A percentile compares a stretch with the other conserved stretches of the same genome.
Evolutionary conservation across 805 yeast species (phyloP).

Genomic region (Metschnikowia reukaufii): DNA sequence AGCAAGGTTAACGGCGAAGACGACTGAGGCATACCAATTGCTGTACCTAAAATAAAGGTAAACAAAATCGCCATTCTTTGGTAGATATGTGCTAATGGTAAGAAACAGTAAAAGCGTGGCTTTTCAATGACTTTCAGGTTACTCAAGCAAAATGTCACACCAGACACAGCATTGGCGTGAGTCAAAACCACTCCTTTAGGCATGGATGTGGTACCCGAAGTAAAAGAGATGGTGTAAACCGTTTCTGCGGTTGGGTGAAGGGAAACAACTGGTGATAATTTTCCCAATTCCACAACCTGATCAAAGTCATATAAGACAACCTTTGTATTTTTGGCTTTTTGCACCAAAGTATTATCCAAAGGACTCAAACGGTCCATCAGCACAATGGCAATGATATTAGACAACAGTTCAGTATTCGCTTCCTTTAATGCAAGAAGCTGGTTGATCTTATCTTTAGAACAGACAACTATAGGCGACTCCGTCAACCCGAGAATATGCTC

Average conservation of each 20-base stretch:
- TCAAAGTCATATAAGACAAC: slow-evolving; percentile 27
- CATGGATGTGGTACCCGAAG: slow-evolving; percentile 62
- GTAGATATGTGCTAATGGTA: slow-evolving; percentile 29
- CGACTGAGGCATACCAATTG: slow-evolving; percentile 33
- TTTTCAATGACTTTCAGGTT: slow-evolving; percentile 1
- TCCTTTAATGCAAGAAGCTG: slow-evolving; percentile 48
- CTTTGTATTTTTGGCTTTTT: slow-evolving; percentile 17
- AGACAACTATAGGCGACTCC: slow-evolving; percentile 23
- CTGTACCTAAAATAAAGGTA: slow-evolving; percentile 18
- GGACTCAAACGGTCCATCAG: slow-evolving; percentile 45
- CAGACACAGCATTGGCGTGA: slow-evolving; percentile 17
- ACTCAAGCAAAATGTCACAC: slow-evolving; percentile 13
- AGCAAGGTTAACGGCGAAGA: slow-evolving; percentile 49
- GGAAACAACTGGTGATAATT: slow-evolving; percentile 33
- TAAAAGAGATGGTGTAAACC: slow-evolving; percentile 42
- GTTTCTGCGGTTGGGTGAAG: slow-evolving; percentile 35
- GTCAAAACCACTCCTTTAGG: slow-evolving; percentile 73
- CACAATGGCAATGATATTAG: slow-evolving; percentile 49
- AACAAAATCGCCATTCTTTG: slow-evolving; percentile 20
- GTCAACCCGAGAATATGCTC: slow-evolving; percentile 35
- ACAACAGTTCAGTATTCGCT: slow-evolving; percentile 29
- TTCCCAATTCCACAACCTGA: slow-evolving; percentile 37
- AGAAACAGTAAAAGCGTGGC: slow-evolving; percentile 20
- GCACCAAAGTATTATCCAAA: slow-evolving; percentile 15
- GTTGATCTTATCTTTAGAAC: slow-evolving; percentile 51